These are phyloP conservation scores for Xerocomellus chrysenteron DNA, from an alignment of 768 basidiomycete genomes.

Conservation along the genomic window DNA sequence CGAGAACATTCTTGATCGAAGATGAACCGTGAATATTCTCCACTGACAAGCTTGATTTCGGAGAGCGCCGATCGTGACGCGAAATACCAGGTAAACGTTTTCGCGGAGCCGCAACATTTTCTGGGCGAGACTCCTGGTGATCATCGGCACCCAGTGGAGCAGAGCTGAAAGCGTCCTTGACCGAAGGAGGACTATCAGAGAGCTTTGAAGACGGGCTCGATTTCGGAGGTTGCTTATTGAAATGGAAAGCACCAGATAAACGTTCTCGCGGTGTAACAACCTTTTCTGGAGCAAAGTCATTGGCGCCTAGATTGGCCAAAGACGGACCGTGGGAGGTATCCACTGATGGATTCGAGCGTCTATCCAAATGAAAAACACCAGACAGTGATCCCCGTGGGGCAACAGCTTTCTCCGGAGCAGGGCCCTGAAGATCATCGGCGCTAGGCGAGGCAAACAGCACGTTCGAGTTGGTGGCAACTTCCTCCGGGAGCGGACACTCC, in stretches of 20 bases:
- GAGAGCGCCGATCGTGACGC: neutral
- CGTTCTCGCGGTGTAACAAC: neutral
- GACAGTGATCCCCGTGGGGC: neutral
- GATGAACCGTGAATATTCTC: neutral
- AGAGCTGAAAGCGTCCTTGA: neutral
- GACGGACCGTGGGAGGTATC: neutral
- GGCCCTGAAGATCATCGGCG: neutral
- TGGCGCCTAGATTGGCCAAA: neutral
- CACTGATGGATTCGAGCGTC: neutral
- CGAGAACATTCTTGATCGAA: neutral
- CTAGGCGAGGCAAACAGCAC: neutral
- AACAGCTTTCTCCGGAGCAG: neutral
- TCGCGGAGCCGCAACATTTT: neutral
- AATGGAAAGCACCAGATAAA: neutral
- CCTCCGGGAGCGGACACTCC: neutral
- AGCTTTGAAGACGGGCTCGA: neutral
- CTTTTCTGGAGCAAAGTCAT: neutral
- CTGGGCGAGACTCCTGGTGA: neutral
- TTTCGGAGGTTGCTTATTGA: neutral
- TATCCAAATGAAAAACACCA: neutral
- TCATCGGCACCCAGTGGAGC: neutral
- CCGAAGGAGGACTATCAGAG: neutral
- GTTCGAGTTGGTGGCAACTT: neutral
- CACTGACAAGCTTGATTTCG: neutral
- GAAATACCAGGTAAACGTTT: neutral